These are phyloP conservation scores for Clonostachys byssicola DNA, from an alignment of 2,329 filamentous ascomycete genomes.

Conservation along the genomic window DNA sequence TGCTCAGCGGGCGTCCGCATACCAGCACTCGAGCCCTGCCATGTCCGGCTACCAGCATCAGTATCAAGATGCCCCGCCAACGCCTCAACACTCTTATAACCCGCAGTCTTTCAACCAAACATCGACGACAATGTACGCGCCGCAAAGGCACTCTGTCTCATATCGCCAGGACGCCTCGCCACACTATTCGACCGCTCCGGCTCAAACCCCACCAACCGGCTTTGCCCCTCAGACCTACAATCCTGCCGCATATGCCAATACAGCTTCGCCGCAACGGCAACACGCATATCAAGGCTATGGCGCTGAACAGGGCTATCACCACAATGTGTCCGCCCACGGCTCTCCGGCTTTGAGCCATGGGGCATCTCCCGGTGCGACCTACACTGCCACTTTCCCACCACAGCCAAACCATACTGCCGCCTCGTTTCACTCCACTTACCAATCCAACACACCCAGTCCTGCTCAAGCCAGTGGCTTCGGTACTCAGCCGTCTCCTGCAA, in stretches of 20 bases:
- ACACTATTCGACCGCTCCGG: conserved; percentile 24
- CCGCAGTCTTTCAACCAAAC: conserved; percentile 56
- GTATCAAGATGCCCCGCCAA: conserved; percentile 40
- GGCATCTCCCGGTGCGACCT: conserved; percentile 29
- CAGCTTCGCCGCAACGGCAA: conserved; percentile 42
- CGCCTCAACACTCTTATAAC: conserved; percentile 58
- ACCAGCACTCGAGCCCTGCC: conserved; percentile 37
- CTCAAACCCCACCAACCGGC: conserved; percentile 27
- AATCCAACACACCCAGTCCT: too few species aligned
- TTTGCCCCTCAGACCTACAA: conserved; percentile 54
- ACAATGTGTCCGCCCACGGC: conserved; percentile 28
- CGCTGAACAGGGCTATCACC: conserved; percentile 34
- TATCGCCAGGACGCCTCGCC: conserved; percentile 34
- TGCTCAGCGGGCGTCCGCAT: conserved; percentile 6
- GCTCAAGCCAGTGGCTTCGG: conserved; percentile 15
- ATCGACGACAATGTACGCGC: conserved; percentile 5
- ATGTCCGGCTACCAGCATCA: conserved; percentile 48
- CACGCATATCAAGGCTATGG: conserved; percentile 44
- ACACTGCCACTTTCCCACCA: conserved; percentile 16
- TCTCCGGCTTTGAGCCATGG: conserved; percentile 22
- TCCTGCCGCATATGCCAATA: conserved; percentile 52
- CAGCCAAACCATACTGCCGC: conserved; percentile 5
- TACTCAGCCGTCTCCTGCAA: conserved; percentile 17
- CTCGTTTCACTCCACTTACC: conserved; percentile 5
- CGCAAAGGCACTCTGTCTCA: conserved; percentile 39